Evolutionary conservation across 805 yeast genomes (phyloP).

Genomic region (Priceomyces fermenticarens): DNA sequence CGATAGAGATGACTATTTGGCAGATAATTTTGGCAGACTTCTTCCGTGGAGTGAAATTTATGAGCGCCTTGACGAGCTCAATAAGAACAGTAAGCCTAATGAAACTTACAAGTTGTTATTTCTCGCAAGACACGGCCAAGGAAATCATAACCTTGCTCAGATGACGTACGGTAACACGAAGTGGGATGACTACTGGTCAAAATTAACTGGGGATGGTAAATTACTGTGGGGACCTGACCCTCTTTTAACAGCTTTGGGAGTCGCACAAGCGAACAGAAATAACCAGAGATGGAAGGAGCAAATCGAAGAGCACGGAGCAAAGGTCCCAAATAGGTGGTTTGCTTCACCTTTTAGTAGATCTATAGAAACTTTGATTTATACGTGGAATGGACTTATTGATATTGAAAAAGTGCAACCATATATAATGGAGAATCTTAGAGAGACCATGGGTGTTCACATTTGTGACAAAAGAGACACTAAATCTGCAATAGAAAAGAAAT

Average conservation of each 20-base stretch:
- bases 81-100: slow-evolving; percentile 19
- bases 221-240: slow-evolving; percentile 54
- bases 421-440: slow-evolving; percentile 46
- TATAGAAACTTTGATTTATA: slow-evolving; percentile 44
- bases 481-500: slow-evolving; percentile 36
- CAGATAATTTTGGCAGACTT: slow-evolving; percentile 42
- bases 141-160: slow-evolving; percentile 49
- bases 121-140: slow-evolving; percentile 55
- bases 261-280: slow-evolving; percentile 44
- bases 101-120: slow-evolving; percentile 44
- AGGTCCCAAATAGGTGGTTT: slow-evolving; percentile 41
- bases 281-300: slow-evolving; percentile 38
- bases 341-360: slow-evolving; percentile 54
- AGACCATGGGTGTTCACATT: slow-evolving; percentile 48
- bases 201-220: slow-evolving; percentile 43
- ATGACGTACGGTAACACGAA: slow-evolving; percentile 41
- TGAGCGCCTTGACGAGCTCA: slow-evolving; percentile 31
- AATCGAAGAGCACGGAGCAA: slow-evolving; percentile 20
- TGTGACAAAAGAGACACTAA: slow-evolving; percentile 46
- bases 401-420: slow-evolving; percentile 26
- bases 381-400: slow-evolving; percentile 40
- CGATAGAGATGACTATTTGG: slow-evolving; percentile 35
- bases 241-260: slow-evolving; percentile 45
- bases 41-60: slow-evolving; percentile 33
- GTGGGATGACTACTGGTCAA: slow-evolving; percentile 48